Evolutionary conservation across 140 eudicot species (phyloP).

Genomic region (Stevia rebaudiana): DNA sequence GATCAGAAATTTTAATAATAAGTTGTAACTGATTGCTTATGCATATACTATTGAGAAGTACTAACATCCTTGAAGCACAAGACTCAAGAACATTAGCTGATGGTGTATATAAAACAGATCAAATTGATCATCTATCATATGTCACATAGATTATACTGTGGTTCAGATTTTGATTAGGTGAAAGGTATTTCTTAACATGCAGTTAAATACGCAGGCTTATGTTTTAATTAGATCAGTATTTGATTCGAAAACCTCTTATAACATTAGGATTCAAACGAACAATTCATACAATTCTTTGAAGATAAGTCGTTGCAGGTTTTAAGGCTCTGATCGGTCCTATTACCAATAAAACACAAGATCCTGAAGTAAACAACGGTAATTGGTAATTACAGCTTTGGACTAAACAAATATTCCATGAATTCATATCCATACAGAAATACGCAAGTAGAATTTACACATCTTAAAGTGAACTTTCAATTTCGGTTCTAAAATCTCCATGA

Average conservation of each 20-base stretch:
- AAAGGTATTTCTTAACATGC: neutral
- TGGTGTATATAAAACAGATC: neutral
- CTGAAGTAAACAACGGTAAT: neutral
- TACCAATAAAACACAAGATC: constrained; percentile 13
- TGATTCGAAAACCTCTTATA: neutral
- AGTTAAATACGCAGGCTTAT: neutral
- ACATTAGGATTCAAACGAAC: neutral
- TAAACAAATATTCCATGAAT: neutral
- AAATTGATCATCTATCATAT: neutral
- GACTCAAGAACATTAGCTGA: neutral
- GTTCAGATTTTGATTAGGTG: neutral
- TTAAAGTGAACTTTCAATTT: constrained; percentile 1
- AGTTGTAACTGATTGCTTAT: neutral
- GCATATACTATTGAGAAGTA: neutral
- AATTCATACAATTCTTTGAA: constrained; percentile 7
- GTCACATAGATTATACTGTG: neutral
- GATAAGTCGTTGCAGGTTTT: constrained; percentile 12
- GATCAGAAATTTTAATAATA: neutral
- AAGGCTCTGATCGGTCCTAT: constrained; percentile 13
- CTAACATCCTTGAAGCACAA: neutral
- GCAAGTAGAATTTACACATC: neutral
- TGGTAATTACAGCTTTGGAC: neutral
- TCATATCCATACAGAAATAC: neutral
- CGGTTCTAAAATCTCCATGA: neutral
- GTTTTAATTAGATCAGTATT: neutral